Base-by-base conservation (phyloP, 2,329 filamentous ascomycete species). In the Aspergillus chevalieri region DNA sequence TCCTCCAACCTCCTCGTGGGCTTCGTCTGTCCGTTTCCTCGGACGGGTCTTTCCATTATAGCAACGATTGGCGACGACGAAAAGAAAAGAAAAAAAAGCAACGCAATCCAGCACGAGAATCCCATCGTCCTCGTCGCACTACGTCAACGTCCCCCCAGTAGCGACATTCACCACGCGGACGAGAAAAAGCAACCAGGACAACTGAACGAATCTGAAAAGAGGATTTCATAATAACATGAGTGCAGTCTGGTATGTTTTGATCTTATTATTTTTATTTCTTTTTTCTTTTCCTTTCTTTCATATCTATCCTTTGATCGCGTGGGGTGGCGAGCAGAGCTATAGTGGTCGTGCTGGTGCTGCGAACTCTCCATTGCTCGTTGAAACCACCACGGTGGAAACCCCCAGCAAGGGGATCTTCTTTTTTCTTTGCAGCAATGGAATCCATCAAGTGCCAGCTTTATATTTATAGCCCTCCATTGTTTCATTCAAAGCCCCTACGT, bases 221-320 rank as follows among this genome's bases (percentile, higher is more conserved):
- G 52, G 19, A 47, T 24, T 44, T 47, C 24, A 44, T 47, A 44
- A 24, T 54, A 59, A 49, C 47, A 59, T 61, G 57, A 58, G 57
- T 47, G 50, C 50, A 48, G 48, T 48, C 38, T 59, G 57, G 58
- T 61, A 61, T 45, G 58, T 59, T n/a, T 3, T 14, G 12, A 26
- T 36, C 24, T 28, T 52, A 39, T 46, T 39, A 47, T 47, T 17
- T 17, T 17, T 17, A 1, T 17, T 17, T 17, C 17, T 17, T 17
- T 17, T 17, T 17, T 17, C 17, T 17, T 17, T 17, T 17, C 17
- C 2, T 17, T 43, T 43, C 21, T 22, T 43, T 43, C 41, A 21
- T n/a, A 6, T 14, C 39, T 9, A 22, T 21, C 21, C 10, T 12
- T 30, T 30, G 9, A 30, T 30, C 26, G 26, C 10, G 17, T 19